These are phyloP conservation scores for Neospora caninum DNA, from an alignment of 169 alveolate species.

Conservation along the genomic window DNA sequence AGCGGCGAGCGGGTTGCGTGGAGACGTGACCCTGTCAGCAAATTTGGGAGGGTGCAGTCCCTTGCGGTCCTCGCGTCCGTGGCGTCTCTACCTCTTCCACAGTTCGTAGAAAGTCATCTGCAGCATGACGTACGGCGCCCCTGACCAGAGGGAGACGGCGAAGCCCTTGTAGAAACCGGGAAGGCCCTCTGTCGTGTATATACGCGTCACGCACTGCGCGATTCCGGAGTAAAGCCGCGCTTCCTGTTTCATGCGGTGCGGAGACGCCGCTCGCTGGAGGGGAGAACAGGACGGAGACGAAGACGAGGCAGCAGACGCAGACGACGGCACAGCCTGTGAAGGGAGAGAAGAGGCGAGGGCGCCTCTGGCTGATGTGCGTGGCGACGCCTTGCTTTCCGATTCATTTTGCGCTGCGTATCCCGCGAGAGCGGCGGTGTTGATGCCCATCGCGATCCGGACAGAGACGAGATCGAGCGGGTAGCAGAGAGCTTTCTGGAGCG, in stretches of 20 bases:
- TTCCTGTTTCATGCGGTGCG: not conserved
- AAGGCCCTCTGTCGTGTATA: conserved; percentile 83
- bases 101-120: conserved; percentile 85
- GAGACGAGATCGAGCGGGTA: conserved; percentile 87
- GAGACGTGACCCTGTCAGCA: too few relatives aligned
- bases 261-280: not conserved
- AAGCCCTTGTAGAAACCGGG: conserved; percentile 86
- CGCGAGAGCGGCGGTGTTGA: conserved; percentile 78
- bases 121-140: conserved; percentile 87
- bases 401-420: conserved; percentile 1
- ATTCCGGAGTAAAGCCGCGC: conserved; percentile 69
- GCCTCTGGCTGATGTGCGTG: not conserved
- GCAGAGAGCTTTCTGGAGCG: conserved; percentile 81
- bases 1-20: too few relatives aligned
- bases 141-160: conserved; percentile 81
- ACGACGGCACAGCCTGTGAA: not conserved
- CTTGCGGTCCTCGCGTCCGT: not conserved
- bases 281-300: not conserved
- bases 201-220: conserved; percentile 75
- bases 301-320: not conserved
- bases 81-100: conserved; percentile 66
- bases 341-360: too few relatives aligned
- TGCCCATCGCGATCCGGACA: conserved; percentile 87
- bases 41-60: too few relatives aligned
- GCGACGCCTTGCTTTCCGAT: not conserved